A percentile compares a stretch with the other conserved stretches of the same genome.
Evolutionary conservation across 2,329 filamentous ascomycete genomes (phyloP).

Genomic region (Drechmeria coniospora): DNA sequence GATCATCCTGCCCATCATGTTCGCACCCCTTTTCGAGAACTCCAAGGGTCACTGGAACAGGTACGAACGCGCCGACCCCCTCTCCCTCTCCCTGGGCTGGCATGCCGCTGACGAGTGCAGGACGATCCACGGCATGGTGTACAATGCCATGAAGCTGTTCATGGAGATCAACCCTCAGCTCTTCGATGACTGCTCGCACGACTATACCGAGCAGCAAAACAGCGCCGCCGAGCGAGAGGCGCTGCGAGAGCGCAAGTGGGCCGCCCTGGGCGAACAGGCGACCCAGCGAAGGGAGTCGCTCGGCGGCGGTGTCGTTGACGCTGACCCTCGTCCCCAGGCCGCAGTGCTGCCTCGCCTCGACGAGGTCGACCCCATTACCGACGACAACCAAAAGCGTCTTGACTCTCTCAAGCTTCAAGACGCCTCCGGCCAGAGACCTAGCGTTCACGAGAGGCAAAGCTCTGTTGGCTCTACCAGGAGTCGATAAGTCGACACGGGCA

Average conservation of each 20-base stretch:
- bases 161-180: conserved; percentile 99
- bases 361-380: conserved; percentile 63
- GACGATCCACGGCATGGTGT: conserved; percentile 98
- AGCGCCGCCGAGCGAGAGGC: conserved; percentile 74
- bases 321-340: conserved; percentile 21
- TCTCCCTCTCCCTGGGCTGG: not conserved
- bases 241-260: conserved; percentile 76
- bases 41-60: conserved; percentile 99
- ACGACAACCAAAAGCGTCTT: conserved; percentile 74
- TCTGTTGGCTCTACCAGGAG: conserved; percentile 40
- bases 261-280: conserved; percentile 66
- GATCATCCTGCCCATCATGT: conserved; percentile 98
- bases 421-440: conserved; percentile 42
- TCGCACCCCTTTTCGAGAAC: conserved; percentile 94
- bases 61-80: conserved; percentile 35
- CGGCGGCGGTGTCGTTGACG: conserved; percentile 14
- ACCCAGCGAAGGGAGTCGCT: conserved; percentile 42
- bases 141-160: conserved; percentile 99
- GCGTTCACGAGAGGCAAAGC: conserved; percentile 42
- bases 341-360: conserved; percentile 40
- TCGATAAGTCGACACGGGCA: conserved; percentile 22
- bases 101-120: conserved; percentile 27
- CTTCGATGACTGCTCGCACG: conserved; percentile 96
- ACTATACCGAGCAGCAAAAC: conserved; percentile 94
- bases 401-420: conserved; percentile 87